A percentile compares a stretch with the other conserved stretches of the same genome.
Conservation (phyloP, 2,329 filamentous ascomycete species). For the Stemphylium vesicarium region DNA sequence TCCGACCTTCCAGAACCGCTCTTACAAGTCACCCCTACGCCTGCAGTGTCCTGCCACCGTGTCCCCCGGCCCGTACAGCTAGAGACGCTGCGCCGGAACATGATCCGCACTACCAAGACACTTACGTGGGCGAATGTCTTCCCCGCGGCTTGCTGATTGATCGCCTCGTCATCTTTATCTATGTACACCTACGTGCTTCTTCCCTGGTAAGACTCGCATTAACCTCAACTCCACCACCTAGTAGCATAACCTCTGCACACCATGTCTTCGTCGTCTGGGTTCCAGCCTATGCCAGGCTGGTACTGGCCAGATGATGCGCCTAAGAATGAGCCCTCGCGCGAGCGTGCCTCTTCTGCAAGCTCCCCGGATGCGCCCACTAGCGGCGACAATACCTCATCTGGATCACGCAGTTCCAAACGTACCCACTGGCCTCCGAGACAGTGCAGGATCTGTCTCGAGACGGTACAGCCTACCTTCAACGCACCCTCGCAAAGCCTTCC, state of each 20-base stretch:
- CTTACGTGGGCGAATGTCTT: constrained; percentile 29
- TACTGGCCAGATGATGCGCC: constrained; percentile 56
- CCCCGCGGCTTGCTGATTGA: constrained; percentile 29
- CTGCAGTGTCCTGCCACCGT: constrained; percentile 37
- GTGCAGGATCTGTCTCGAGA: constrained; percentile 90
- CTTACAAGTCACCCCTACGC: constrained; percentile 17
- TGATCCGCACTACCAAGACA: constrained; percentile 24
- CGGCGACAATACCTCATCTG: constrained; percentile 17
- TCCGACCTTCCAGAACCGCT: constrained; percentile 23
- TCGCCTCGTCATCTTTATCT: constrained; percentile 26
- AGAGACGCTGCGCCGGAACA: constrained; percentile 27
- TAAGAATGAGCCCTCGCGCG: constrained; percentile 32
- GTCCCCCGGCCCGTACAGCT: constrained; percentile 28
- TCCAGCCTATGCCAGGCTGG: constrained; percentile 52
- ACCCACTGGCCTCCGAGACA: constrained; percentile 71
- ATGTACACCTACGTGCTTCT: constrained; percentile 23
- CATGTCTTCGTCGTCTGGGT: constrained; percentile 54
- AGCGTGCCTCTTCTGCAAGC: constrained; percentile 16
- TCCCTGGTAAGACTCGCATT: constrained; percentile 32
- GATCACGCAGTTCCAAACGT: constrained; percentile 29
- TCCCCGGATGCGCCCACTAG: constrained; percentile 25
- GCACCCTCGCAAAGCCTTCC: constrained; percentile 61
- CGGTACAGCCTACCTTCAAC: constrained; percentile 66
- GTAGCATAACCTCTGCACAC: neutral
- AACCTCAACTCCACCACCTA: constrained; percentile 16